Evolutionary conservation across 2,329 filamentous ascomycete species (phyloP).

Genomic region (Alternaria brassicae): DNA sequence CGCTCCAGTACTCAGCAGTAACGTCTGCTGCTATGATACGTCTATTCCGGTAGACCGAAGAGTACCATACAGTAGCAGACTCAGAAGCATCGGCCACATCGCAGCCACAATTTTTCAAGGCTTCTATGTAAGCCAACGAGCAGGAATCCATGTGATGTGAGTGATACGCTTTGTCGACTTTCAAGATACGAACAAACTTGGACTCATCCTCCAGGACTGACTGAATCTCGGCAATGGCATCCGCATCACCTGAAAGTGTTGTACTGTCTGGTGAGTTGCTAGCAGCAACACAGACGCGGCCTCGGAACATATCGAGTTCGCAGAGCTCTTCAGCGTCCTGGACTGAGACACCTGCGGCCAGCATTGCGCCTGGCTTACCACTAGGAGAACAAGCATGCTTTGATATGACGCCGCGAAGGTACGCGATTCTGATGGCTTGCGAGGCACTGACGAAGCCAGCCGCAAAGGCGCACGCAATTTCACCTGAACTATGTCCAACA

Average conservation of each 20-base stretch:
- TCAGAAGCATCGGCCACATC: background rate
- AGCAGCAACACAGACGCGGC: background rate
- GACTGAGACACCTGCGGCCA: background rate
- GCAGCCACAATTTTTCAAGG: slow-evolving; percentile 5
- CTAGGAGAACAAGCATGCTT: background rate
- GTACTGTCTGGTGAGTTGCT: background rate
- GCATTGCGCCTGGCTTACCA: background rate
- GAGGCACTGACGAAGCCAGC: slow-evolving; percentile 21
- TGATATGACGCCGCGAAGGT: background rate
- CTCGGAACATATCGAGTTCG: background rate
- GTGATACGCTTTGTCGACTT: slow-evolving; percentile 56
- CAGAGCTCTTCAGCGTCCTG: background rate
- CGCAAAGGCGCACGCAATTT: slow-evolving; percentile 52
- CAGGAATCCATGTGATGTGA: slow-evolving; percentile 36
- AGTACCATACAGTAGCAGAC: background rate
- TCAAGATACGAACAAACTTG: slow-evolving; percentile 15
- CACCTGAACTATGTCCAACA: slow-evolving; percentile 52
- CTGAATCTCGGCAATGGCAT: background rate
- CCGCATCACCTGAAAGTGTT: background rate
- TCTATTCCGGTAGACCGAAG: slow-evolving; percentile 9
- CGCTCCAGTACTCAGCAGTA: slow-evolving; percentile 14
- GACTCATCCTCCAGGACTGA: background rate
- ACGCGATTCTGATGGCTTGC: background rate
- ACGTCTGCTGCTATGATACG: background rate
- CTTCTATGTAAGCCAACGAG: slow-evolving; percentile 1